phyloP scores from a whole-genome alignment of 2,329 filamentous ascomycete species.

The Fusarium tricinctum region DNA sequence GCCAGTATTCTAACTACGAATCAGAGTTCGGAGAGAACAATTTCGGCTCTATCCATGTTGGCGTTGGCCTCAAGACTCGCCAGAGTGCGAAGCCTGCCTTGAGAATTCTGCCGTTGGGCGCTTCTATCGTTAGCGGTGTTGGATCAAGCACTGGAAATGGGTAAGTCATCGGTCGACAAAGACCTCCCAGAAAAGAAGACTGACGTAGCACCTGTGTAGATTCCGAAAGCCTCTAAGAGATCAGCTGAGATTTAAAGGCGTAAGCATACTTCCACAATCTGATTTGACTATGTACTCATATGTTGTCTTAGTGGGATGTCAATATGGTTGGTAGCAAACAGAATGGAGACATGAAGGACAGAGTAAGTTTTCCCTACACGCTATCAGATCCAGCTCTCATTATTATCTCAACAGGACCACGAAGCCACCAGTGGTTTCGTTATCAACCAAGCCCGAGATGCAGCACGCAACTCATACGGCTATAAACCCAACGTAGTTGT shows the following conservation, averaged over 20 bases:
- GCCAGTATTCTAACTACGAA: not conserved
- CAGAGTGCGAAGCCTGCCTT: not conserved
- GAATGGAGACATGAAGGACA: slow-evolving; percentile 9
- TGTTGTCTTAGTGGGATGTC: not conserved
- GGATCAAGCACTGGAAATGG: slow-evolving; percentile 5
- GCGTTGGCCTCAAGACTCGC: not conserved
- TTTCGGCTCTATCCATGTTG: not conserved
- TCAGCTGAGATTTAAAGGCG: slow-evolving; percentile 1
- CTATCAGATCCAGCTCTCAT: not conserved
- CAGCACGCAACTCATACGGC: not conserved
- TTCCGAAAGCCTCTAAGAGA: slow-evolving; percentile 4
- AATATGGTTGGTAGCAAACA: slow-evolving; percentile 9
- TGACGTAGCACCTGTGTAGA: not conserved
- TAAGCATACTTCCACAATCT: not conserved
- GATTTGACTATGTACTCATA: too few species aligned
- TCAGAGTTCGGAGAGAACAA: not conserved
- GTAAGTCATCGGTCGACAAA: not conserved
- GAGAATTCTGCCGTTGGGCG: slow-evolving; percentile 7
- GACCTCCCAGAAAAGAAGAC: rapidly evolving
- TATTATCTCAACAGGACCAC: not conserved
- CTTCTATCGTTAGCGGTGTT: slow-evolving; percentile 15
- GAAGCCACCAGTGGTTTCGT: not conserved
- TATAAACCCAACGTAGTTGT: slow-evolving; percentile 6
- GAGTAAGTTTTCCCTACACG: not conserved
- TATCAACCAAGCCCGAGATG: not conserved